Evolutionary conservation across 192 early-diverging fungal species (phyloP), one percentile per base, ranked within the genome.

Genomic region (Piromyces sp.): DNA sequence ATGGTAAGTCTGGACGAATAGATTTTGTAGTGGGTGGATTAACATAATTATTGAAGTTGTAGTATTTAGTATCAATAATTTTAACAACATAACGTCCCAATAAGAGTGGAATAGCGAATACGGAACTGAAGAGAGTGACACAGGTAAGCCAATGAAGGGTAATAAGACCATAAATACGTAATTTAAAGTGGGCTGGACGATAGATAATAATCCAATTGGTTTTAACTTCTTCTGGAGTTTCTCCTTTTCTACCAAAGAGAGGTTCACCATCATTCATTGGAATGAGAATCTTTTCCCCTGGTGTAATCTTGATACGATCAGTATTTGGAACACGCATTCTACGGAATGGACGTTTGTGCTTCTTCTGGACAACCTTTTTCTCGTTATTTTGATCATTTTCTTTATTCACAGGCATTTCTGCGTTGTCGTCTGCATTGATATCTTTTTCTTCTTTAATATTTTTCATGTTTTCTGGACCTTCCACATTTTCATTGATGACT

Each of bases 261-360:
- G 85, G 84, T 16, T 86, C 89, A 19, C 83, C 83, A 30, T 79
- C 80, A 17, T 84, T 29, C 86, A 90, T 86, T 17, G 93, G 95
- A 14, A 98, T 90, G 58, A 98, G 85, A 91, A 98, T 95, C 37
- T 88, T 85, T 7, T 93, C 88, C 17, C 92, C 91, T 28, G 92
- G 94, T 78, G 95, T 89, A 6, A 97, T 90, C 30, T 94, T 91
- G 26, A 97, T 90, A 11, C 91, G 92, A 83, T 99, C 96, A 30
- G 90, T 86, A 30, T 94, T 93, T 4, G 97, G 97, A 7, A 93
- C 96, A 28, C 97, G 91, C 82, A 95, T 84, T 83, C 93, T 90
- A 26, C 89, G 87, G 11, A 82, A 83, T 38, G 83, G 83, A 88
- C 95, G 84, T 91, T 33, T 33, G 9, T 33, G 31, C 31, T 33